A percentile compares a stretch with the other conserved stretches of the same genome.
Conservation (phyloP, 441 rosid species). For the Manihot esculenta region DNA sequence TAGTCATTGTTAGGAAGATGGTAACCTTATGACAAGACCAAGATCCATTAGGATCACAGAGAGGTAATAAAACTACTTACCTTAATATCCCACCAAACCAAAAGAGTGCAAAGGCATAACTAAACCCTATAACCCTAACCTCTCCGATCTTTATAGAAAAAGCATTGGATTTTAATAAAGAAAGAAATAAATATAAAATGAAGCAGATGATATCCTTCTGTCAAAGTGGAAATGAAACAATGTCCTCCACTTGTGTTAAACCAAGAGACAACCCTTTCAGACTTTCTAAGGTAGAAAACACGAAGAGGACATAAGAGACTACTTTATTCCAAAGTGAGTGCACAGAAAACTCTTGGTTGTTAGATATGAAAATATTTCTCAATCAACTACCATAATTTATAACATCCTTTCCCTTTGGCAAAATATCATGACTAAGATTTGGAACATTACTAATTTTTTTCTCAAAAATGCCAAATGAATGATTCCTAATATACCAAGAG, state of each 20-base stretch:
- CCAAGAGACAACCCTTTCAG: not conserved
- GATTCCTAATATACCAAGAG: constrained; percentile 1
- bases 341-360: not conserved
- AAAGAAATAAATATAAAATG: not conserved
- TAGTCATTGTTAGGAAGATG: not conserved
- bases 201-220: not conserved
- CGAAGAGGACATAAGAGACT: not conserved
- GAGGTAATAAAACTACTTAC: not conserved
- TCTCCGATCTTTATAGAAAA: not conserved
- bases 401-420: not conserved
- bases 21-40: not conserved
- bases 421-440: not conserved
- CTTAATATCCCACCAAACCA: not conserved
- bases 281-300: not conserved
- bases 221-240: not conserved
- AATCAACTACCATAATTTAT: not conserved
- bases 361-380: not conserved
- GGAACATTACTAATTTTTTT: not conserved
- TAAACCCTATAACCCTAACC: not conserved
- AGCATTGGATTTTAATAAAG: not conserved
- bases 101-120: not conserved
- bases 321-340: not conserved
- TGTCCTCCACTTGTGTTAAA: no score
- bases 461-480: not conserved
- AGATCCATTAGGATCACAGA: not conserved